These are phyloP conservation scores for Rhizopus delemar DNA, from an alignment of 371 early-diverging fungal species.

Conservation along the genomic window DNA sequence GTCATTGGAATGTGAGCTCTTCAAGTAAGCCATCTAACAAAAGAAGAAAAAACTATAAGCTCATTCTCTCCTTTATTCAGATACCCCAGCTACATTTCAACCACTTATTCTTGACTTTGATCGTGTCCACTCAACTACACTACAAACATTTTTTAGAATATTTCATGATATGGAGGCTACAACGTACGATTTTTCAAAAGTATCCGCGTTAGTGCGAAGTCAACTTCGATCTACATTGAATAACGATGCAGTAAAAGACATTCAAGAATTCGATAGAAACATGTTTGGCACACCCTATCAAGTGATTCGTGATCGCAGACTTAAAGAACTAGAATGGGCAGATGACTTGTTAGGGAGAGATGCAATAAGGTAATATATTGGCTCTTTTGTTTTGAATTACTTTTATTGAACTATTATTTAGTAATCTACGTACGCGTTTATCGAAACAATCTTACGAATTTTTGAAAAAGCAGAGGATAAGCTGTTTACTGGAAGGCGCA, in stretches of 20 bases:
- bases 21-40: slow-evolving; percentile 40
- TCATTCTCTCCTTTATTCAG: slow-evolving; percentile 13
- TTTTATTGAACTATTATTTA: slow-evolving; percentile 9
- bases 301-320: slow-evolving; percentile 64
- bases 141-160: slow-evolving; percentile 60
- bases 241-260: slow-evolving; percentile 41
- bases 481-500: slow-evolving; percentile 67
- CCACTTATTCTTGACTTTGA: slow-evolving; percentile 69
- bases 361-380: slow-evolving; percentile 59
- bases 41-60: background rate
- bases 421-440: slow-evolving; percentile 63
- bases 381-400: background rate
- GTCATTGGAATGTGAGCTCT: slow-evolving; percentile 71
- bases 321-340: slow-evolving; percentile 72
- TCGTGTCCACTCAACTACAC: slow-evolving; percentile 58
- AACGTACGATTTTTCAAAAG: slow-evolving; percentile 61
- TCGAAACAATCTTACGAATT: slow-evolving; percentile 70
- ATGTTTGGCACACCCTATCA: slow-evolving; percentile 69
- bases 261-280: slow-evolving; percentile 58
- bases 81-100: slow-evolving; percentile 60
- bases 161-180: slow-evolving; percentile 74
- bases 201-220: slow-evolving; percentile 57
- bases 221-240: slow-evolving; percentile 52
- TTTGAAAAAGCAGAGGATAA: slow-evolving; percentile 70
- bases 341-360: slow-evolving; percentile 66